Percentiles rank a stretch among this genome's conserved stretches.
Evolutionary conservation across 2,329 filamentous ascomycete genomes (phyloP).

Genomic region (Mycosphaerella sp.): DNA sequence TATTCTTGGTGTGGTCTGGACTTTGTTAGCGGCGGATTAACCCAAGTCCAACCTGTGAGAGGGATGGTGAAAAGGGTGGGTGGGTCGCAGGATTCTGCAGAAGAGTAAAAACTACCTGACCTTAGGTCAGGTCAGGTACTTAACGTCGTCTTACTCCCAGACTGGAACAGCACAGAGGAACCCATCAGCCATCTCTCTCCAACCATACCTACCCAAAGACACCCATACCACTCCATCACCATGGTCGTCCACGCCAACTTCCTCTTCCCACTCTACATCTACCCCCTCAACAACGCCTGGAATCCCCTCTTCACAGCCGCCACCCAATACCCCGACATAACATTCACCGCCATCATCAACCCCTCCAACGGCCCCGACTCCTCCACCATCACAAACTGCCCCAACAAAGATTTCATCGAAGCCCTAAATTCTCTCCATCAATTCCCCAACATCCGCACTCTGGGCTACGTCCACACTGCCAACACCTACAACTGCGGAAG

Average conservation of each 20-base stretch:
- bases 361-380: conserved; percentile 25
- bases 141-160: too few relatives aligned
- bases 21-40: too few relatives aligned
- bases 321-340: conserved; percentile 22
- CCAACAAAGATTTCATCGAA: conserved; percentile 24
- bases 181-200: too few relatives aligned
- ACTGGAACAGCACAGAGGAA: too few relatives aligned
- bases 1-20: too few relatives aligned
- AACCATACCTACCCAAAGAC: too few relatives aligned
- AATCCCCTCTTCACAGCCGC: conserved; percentile 24
- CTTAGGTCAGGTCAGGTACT: too few relatives aligned
- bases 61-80: too few relatives aligned
- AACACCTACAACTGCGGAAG: conserved; percentile 19
- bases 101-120: too few relatives aligned
- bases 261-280: conserved; percentile 31
- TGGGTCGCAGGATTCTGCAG: too few relatives aligned
- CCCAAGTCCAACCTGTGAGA: too few relatives aligned
- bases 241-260: conserved; percentile 19
- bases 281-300: conserved; percentile 23
- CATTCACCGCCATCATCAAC: conserved; percentile 31
- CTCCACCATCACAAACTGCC: conserved; percentile 8
- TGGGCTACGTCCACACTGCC: conserved; percentile 30
- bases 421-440: conserved; percentile 23
- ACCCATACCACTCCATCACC: not conserved
- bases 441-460: conserved; percentile 24